phyloP scores from a whole-genome alignment of 116 monocot species.

The Iris pallida region DNA sequence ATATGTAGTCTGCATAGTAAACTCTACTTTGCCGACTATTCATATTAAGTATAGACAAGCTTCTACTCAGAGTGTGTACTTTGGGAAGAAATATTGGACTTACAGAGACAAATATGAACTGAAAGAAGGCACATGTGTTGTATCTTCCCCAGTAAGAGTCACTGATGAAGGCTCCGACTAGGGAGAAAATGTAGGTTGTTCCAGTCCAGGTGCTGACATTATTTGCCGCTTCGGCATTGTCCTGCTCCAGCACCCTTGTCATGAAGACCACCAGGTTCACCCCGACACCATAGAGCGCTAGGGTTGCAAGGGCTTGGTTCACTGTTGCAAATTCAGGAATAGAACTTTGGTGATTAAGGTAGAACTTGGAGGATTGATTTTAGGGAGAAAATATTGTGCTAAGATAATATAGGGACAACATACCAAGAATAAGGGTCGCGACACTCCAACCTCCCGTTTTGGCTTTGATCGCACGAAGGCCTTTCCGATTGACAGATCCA shows the following conservation, averaged over 20 bases:
- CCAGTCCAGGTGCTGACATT: conserved; percentile 14
- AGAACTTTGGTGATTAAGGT: neutral
- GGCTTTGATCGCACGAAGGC: conserved; percentile 16
- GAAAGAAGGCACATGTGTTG: conserved; percentile 15
- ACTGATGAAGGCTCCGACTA: conserved; percentile 10
- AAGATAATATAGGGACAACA: neutral
- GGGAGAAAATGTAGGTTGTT: conserved; percentile 12
- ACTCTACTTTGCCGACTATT: too few species aligned
- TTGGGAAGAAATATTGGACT: conserved; percentile 4
- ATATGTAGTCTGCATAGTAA: too few species aligned
- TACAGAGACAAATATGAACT: conserved; percentile 15
- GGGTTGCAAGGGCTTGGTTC: conserved; percentile 14
- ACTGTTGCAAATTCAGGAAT: conserved; percentile 1
- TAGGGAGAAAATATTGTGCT: neutral
- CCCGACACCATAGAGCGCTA: conserved; percentile 10
- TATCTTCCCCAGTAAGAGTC: conserved; percentile 18
- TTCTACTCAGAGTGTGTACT: neutral
- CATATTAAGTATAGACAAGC: too few species aligned
- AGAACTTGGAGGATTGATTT: neutral
- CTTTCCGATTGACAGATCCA: conserved; percentile 29
- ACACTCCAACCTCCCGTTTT: conserved; percentile 33
- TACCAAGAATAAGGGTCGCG: conserved; percentile 25
- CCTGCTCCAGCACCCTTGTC: conserved; percentile 13
- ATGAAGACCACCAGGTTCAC: conserved; percentile 15
- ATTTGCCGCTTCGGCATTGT: conserved; percentile 12